Evolutionary conservation across 2,329 filamentous ascomycete genomes (phyloP), one percentile per base, ranked within the genome.

Genomic region (Tricladium varicosporioides): DNA sequence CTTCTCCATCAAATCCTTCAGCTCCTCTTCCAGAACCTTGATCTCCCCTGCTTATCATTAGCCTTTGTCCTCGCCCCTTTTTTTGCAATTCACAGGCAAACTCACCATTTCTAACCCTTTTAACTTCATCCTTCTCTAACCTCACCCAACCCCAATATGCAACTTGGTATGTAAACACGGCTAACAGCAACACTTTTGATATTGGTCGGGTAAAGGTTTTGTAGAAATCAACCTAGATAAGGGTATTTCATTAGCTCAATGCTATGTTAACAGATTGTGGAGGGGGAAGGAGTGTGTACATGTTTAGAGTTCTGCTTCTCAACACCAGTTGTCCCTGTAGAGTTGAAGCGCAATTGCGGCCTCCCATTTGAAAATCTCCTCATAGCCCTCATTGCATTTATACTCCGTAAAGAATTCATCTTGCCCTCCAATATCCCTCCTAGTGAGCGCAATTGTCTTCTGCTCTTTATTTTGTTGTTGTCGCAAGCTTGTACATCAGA

Each of bases 111-210:
- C 81, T 82, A 46, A 84, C 77, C 16, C 75, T 74, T 67, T 81
- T 84, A 56, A 82, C 76, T 74, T 94, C 90, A 53, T 89, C 80
- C 33, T 82, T 81, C 72, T 92, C 89, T 51, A 93, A 77, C 72
- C 87, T 89, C 40, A 83, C 70, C 90, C 90, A 94, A 13, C 75
- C 75, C 76, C 83, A 91, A 74, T 92, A 93, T 13, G 81, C 73
- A n/a, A 89, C 66, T 73, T 94, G 90, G 71, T 93, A 94, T 1
- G 86, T 88, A 68, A 91, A 85, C 54, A 92, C 81, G 53, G 90
- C 88, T 68, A 88, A 80, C 40, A 93, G 78, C 63, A 91, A 82
- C 53, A 85, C 85, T 74, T 92, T 93, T 53, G 83, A 80, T 47
- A 93, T 78, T 2, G 90, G 89, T 1, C 87, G 80, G 42, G 85